These are phyloP conservation scores for Epichloe sibirici DNA, from an alignment of 2,329 filamentous ascomycete genomes.

Conservation along the genomic window DNA sequence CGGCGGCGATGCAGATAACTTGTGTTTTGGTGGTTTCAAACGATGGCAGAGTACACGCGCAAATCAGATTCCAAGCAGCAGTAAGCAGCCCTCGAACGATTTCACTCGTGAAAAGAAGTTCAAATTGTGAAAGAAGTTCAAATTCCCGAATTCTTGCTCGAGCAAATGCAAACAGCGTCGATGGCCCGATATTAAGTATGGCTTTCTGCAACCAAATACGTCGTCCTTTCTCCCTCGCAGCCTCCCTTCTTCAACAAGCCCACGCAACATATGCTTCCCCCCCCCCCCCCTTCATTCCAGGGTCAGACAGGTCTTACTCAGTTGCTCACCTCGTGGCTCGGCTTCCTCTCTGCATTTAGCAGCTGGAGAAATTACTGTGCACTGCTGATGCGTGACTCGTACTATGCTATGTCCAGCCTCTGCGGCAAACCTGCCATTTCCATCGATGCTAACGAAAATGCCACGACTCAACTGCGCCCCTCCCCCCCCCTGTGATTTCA, in stretches of 20 bases:
- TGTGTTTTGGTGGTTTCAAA: no score
- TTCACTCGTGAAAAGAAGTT: not conserved
- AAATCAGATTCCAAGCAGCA: no score
- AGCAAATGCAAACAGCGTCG: not conserved
- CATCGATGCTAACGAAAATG: not conserved
- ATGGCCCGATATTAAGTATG: not conserved
- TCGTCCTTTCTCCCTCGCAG: not conserved
- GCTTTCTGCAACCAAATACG: not conserved
- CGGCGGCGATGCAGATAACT: not conserved
- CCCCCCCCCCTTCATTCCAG: constrained; percentile 2
- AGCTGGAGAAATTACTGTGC: not conserved
- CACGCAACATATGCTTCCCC: not conserved
- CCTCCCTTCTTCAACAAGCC: constrained; percentile 2
- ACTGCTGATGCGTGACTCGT: not conserved
- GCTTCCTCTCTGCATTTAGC: not conserved
- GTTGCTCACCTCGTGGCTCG: not conserved
- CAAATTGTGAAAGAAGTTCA: not conserved
- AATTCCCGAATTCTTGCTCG: not conserved
- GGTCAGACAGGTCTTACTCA: not conserved
- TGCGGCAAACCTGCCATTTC: not conserved
- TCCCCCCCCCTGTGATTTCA: not conserved
- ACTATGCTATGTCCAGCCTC: not conserved
- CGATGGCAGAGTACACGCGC: no score
- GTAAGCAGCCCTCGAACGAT: not conserved
- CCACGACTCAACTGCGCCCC: not conserved